Base-by-base conservation (phyloP, 2,329 filamentous ascomycete genomes). In the Pestalotiopsis sp. region DNA sequence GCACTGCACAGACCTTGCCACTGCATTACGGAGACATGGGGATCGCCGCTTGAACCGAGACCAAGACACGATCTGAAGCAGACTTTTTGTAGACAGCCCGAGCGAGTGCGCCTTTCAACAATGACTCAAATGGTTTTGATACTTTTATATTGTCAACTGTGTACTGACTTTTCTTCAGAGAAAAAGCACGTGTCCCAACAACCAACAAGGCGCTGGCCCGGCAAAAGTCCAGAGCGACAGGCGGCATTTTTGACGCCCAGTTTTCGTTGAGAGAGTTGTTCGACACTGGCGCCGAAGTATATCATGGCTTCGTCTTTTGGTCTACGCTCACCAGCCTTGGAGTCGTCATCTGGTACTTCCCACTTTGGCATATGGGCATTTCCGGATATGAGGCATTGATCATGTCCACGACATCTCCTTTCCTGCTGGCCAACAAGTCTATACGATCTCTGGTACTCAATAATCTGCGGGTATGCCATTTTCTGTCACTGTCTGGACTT, bases 301-400 rank as follows among this genome's bases (percentile, higher is more conserved):
- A 98, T 80, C 94, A 94, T 80, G 96, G 95, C 68, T 98, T 95
- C 77, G 89, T 96, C 67, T 98, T 98, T 81, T 99, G 96, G 96
- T 94, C 94, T 10, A 92, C 95, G 77, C 84, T 98, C 71, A 99
- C 96, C 68, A 94, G 94, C 69, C 85, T 99, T 65, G 94, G 94
- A 30, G 85, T 99, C 58, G 85, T 93, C 56, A 92, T 99, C 58
- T 99, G 96, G 96, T 99, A 97, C 80, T 99, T 99, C 78, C 96
- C 96, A 14, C 88, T 99, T 11, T 99, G 96, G 96, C 90, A 98
- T 78, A 99, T 99, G 96, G 96, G 96, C 35, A 97, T 99, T 69
- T 98, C 95, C 3, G 96, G 96, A 70, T 99, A 96, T 77, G 96
- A 99, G 81, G 91, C 90, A 57, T 85, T 97, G 72, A 91, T 99